A percentile compares a stretch with the other conserved stretches of the same genome.
phyloP scores from a whole-genome alignment of 192 early-diverging fungal genomes.

The Coemansia nantahalensis region DNA sequence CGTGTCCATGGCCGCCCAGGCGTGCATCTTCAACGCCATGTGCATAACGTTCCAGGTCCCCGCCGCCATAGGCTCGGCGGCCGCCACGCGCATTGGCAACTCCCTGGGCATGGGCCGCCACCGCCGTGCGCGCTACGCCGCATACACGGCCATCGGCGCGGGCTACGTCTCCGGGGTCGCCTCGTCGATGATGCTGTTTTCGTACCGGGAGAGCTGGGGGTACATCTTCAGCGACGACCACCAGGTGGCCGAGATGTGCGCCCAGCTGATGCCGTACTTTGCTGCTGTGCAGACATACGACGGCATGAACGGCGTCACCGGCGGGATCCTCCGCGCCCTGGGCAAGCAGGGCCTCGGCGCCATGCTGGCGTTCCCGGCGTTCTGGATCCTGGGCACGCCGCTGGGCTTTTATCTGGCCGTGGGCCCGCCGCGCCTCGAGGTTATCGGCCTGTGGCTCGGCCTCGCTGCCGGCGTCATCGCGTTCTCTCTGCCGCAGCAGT shows the following conservation, averaged over 20 bases:
- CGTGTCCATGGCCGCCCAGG: slow-evolving; percentile 75
- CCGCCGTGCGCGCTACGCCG: slow-evolving; percentile 56
- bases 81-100: slow-evolving; percentile 78
- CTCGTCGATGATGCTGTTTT: slow-evolving; percentile 61
- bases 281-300: slow-evolving; percentile 46
- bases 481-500: slow-evolving; percentile 31
- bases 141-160: slow-evolving; percentile 57
- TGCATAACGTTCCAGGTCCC: slow-evolving; percentile 74
- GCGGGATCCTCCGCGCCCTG: slow-evolving; percentile 56
- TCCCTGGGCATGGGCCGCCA: slow-evolving; percentile 61
- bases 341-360: slow-evolving; percentile 56
- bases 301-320: slow-evolving; percentile 59
- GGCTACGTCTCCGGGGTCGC: slow-evolving; percentile 57
- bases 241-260: slow-evolving; percentile 30
- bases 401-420: slow-evolving; percentile 54
- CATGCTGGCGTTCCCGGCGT: slow-evolving; percentile 49
- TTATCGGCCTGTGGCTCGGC: slow-evolving; percentile 64
- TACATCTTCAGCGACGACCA: slow-evolving; percentile 53
- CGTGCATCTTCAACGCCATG: slow-evolving; percentile 70
- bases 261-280: slow-evolving; percentile 38
- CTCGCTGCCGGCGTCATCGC: slow-evolving; percentile 52
- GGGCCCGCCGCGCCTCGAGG: slow-evolving; percentile 38
- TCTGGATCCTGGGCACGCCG: slow-evolving; percentile 55
- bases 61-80: slow-evolving; percentile 63
- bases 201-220: slow-evolving; percentile 60